Conservation (phyloP, 345 rosid genomes). For the Kernera saxatilis region DNA sequence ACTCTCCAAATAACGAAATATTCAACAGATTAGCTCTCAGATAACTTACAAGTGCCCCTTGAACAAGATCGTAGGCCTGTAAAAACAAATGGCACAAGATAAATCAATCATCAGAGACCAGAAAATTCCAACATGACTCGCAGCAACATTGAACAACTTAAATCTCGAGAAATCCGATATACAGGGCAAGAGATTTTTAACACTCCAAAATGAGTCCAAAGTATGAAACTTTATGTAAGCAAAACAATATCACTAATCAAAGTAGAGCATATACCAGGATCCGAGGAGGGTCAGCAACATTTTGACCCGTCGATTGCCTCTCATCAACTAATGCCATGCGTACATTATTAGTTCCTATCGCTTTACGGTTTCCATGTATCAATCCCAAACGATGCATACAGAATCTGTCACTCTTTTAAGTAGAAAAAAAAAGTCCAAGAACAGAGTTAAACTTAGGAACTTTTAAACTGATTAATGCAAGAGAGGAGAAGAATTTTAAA, state of each 20-base stretch:
- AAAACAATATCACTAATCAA: neutral
- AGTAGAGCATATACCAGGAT: constrained; percentile 53
- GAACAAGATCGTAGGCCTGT: constrained; percentile 92
- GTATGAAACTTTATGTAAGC: neutral
- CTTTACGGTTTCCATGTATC: constrained; percentile 16
- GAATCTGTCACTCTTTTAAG: constrained; percentile 39
- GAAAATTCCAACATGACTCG: neutral
- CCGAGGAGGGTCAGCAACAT: constrained; percentile 44
- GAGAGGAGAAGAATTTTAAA: neutral
- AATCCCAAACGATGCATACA: constrained; percentile 27
- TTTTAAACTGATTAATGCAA: neutral
- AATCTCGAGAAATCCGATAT: too few relatives aligned
- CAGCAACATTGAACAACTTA: neutral
- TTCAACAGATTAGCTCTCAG: neutral
- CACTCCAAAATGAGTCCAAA: neutral
- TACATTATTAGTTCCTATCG: constrained; percentile 14
- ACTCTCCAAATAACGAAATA: neutral
- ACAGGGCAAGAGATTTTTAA: too few relatives aligned
- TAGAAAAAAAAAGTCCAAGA: neutral
- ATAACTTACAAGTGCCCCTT: constrained; percentile 75
- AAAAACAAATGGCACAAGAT: constrained; percentile 19
- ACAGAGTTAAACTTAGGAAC: neutral
- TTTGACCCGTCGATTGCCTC: constrained; percentile 41
- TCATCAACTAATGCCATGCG: constrained; percentile 71
- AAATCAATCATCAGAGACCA: neutral